These are phyloP conservation scores for Rhizophagus prolifer DNA, from an alignment of 192 early-diverging fungal species.

Conservation along the genomic window DNA sequence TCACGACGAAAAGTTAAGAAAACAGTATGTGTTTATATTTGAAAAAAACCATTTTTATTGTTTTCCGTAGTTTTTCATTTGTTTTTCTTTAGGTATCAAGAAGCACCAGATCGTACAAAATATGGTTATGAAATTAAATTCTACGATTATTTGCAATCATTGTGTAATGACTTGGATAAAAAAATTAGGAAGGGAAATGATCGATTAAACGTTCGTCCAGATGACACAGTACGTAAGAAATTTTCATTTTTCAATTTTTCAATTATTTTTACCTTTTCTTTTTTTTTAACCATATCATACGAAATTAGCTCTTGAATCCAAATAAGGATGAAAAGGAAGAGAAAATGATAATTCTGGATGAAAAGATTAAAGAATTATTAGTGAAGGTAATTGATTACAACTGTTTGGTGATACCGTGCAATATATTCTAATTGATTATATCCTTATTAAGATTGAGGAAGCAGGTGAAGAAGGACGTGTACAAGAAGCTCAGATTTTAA, in stretches of 20 bases:
- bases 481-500: conserved; percentile 66
- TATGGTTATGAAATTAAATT: conserved; percentile 78
- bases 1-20: conserved; percentile 79
- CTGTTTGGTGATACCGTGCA: background rate
- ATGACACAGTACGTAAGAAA: conserved; percentile 51
- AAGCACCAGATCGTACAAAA: conserved; percentile 61
- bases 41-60: background rate
- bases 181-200: conserved; percentile 70
- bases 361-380: conserved; percentile 69
- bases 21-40: conserved; percentile 41
- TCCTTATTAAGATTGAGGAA: conserved; percentile 54
- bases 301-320: conserved; percentile 53
- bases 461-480: conserved; percentile 74
- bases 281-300: background rate
- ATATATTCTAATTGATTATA: background rate
- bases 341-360: conserved; percentile 76
- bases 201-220: conserved; percentile 63
- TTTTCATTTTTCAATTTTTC: background rate
- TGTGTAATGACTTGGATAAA: conserved; percentile 69
- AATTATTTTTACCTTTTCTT: background rate
- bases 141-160: conserved; percentile 59
- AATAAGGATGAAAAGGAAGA: conserved; percentile 80
- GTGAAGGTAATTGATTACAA: conserved; percentile 39
- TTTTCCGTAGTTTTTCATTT: background rate
- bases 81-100: conserved; percentile 50